phyloP scores from a whole-genome alignment of 106 monocot genomes.

The Dendrobium catenatum region DNA sequence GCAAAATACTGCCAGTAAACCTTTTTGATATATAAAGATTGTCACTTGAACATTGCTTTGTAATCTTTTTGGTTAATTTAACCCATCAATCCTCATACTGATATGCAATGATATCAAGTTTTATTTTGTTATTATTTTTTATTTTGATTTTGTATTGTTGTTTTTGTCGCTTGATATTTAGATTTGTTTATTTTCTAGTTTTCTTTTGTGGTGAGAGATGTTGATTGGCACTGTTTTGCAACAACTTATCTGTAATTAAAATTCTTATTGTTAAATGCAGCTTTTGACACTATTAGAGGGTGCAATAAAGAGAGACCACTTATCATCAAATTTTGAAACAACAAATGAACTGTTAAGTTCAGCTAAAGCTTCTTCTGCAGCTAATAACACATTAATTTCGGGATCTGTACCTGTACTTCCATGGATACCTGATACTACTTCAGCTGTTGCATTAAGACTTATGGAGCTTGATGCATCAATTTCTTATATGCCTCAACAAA shows the following conservation, averaged over 20 bases:
- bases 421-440: conserved; percentile 66
- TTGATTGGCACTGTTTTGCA: neutral
- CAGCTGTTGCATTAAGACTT: conserved; percentile 77
- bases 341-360: conserved; percentile 57
- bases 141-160: too few relatives aligned
- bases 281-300: conserved; percentile 65
- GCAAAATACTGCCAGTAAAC: too few relatives aligned
- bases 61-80: too few relatives aligned
- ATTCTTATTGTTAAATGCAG: conserved; percentile 27
- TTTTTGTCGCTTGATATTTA: too few relatives aligned
- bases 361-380: conserved; percentile 12
- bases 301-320: conserved; percentile 59
- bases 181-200: too few relatives aligned
- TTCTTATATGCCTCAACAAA: conserved; percentile 60
- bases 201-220: neutral
- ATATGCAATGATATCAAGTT: too few relatives aligned
- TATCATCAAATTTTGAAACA: conserved; percentile 78
- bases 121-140: too few relatives aligned
- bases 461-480: conserved; percentile 84
- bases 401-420: conserved; percentile 69
- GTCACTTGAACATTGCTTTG: too few relatives aligned
- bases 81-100: too few relatives aligned
- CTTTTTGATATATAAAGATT: too few relatives aligned
- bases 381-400: conserved; percentile 12
- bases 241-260: neutral